These are phyloP conservation scores for Arabidopsis hybrid DNA, from an alignment of 441 rosid genomes.

Conservation along the genomic window DNA sequence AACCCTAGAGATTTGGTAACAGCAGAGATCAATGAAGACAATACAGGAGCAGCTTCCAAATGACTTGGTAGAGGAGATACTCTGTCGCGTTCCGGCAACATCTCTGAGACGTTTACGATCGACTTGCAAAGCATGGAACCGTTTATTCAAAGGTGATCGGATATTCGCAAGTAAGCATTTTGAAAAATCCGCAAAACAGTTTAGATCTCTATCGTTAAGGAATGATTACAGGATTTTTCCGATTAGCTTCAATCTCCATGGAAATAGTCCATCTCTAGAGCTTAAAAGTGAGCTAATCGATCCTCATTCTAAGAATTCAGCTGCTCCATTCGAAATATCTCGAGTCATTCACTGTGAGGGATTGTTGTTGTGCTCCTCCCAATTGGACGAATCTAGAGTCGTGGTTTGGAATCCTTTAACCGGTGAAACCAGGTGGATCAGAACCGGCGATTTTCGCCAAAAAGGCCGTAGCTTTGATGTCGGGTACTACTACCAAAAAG, in stretches of 20 bases:
- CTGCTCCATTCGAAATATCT: background rate
- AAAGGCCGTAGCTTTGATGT: background rate
- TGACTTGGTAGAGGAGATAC: constrained; percentile 5
- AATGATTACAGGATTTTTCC: background rate
- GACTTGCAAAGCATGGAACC: background rate
- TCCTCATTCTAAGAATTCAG: background rate
- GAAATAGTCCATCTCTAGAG: background rate
- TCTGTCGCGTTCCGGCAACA: background rate
- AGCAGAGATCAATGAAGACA: background rate
- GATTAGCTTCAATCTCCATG: background rate
- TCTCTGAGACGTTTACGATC: background rate
- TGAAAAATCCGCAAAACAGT: background rate
- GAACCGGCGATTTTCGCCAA: background rate
- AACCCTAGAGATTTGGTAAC: background rate
- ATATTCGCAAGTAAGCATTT: background rate
- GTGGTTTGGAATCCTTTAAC: constrained; percentile 22
- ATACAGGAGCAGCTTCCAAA: background rate
- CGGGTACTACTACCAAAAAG: background rate
- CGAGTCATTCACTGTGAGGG: constrained; percentile 22
- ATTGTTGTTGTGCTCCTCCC: background rate
- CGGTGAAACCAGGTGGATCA: constrained; percentile 7
- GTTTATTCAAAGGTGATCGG: background rate
- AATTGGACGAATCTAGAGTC: background rate
- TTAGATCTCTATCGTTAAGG: background rate
- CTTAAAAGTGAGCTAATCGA: background rate